These are phyloP conservation scores for Aspergillus amoenus DNA, from an alignment of 2,329 filamentous ascomycete species.

Conservation along the genomic window DNA sequence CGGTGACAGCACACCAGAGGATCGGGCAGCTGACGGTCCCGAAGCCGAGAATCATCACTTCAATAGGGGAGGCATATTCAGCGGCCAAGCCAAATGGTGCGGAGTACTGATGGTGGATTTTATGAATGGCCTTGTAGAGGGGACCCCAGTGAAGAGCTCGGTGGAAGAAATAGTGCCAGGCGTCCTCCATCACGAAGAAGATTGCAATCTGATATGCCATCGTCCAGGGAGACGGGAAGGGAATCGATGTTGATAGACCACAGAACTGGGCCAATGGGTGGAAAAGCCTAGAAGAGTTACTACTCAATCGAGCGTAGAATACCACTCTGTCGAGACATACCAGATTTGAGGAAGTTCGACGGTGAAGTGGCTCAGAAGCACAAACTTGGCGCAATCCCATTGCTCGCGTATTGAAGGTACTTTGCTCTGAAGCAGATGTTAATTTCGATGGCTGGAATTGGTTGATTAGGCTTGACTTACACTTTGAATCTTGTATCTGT, in stretches of 20 bases:
- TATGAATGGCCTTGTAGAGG: constrained; percentile 95
- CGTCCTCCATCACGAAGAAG: constrained; percentile 94
- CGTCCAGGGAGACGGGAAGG: constrained; percentile 80
- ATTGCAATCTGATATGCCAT: constrained; percentile 90
- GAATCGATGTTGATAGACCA: constrained; percentile 82
- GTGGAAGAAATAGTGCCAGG: constrained; percentile 98
- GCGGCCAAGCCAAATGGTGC: constrained; percentile 94
- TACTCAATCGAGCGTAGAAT: no score
- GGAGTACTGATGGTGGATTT: constrained; percentile 98
- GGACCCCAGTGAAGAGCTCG: constrained; percentile 90
- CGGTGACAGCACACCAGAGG: constrained; percentile 76
- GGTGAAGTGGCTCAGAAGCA: constrained; percentile 93
- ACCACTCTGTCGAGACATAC: constrained; percentile 39
- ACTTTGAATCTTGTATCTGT: constrained; percentile 91
- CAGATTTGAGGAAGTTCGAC: constrained; percentile 98
- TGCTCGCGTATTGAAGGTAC: constrained; percentile 91
- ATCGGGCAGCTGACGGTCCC: constrained; percentile 82
- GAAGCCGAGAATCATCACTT: constrained; percentile 90
- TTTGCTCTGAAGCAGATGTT: constrained; percentile 64
- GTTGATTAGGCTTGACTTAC: constrained; percentile 48
- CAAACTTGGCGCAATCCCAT: constrained; percentile 88
- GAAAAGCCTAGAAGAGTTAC: constrained; percentile 64
- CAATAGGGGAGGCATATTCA: constrained; percentile 96
- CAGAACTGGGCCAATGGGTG: constrained; percentile 93
- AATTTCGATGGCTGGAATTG: not conserved